phyloP scores from a whole-genome alignment of 371 early-diverging fungal genomes.

The Syncephalastrum racemosum region DNA sequence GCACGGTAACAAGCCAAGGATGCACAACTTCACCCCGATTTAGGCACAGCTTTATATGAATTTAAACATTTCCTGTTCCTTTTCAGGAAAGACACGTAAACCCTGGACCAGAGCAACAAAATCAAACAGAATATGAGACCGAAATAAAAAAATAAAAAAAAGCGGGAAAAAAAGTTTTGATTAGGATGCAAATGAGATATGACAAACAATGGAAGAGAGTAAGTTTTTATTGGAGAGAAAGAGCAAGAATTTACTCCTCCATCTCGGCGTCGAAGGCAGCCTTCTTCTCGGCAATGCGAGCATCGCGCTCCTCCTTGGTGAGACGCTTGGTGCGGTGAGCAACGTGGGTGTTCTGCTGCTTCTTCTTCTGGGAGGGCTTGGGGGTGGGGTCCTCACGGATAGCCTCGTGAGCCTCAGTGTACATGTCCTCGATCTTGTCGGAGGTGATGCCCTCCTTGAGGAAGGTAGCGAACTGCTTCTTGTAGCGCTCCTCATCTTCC shows the following conservation, averaged over 20 bases:
- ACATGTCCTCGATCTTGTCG: constrained; percentile 95
- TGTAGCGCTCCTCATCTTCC: constrained; percentile 98
- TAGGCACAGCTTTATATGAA: too few relatives aligned
- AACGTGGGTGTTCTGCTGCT: constrained; percentile 57
- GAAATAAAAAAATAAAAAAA: too few relatives aligned
- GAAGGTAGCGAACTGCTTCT: constrained; percentile 96
- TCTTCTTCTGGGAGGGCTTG: constrained; percentile 74
- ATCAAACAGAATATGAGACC: too few relatives aligned
- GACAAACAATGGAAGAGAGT: constrained; percentile 2
- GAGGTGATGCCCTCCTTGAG: constrained; percentile 90
- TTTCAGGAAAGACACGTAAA: too few relatives aligned
- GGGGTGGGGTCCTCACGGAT: constrained; percentile 90
- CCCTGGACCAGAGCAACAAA: too few relatives aligned
- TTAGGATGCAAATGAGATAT: neutral
- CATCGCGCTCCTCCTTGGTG: constrained; percentile 89
- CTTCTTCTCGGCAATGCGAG: constrained; percentile 91
- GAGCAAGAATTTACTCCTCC: constrained; percentile 14
- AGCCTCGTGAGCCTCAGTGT: constrained; percentile 91
- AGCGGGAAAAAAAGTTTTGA: too few relatives aligned
- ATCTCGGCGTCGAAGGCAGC: constrained; percentile 63
- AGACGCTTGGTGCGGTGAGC: constrained; percentile 65
- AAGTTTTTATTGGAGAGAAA: constrained; percentile 8
- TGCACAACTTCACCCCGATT: too few relatives aligned
- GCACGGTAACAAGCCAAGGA: too few relatives aligned
- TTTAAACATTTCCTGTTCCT: too few relatives aligned